phyloP scores from a whole-genome alignment of 352 stramenopile genomes.

The Phytophthora kernoviae region DNA sequence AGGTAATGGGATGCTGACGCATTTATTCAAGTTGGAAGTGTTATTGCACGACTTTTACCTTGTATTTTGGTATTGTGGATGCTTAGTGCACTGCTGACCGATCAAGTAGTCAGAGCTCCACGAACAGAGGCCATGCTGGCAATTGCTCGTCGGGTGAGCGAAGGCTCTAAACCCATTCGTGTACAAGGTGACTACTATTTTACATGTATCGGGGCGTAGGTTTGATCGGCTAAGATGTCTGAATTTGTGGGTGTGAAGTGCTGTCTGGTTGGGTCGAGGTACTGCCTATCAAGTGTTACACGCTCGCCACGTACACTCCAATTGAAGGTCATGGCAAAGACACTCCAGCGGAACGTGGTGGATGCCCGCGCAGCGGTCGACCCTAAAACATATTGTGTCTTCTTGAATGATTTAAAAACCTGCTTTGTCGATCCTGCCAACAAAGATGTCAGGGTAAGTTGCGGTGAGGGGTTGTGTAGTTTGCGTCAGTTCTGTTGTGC shows the following conservation, averaged over 20 bases:
- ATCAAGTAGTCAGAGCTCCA: conserved; percentile 22
- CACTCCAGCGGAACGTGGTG: conserved; percentile 46
- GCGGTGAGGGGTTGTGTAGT: background rate
- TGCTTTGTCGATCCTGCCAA: conserved; percentile 26
- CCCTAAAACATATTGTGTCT: conserved; percentile 27
- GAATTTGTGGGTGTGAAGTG: conserved; percentile 20
- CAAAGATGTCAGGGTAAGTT: conserved; percentile 33
- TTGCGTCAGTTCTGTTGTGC: background rate
- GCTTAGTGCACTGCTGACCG: conserved; percentile 34
- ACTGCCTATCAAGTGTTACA: conserved; percentile 41
- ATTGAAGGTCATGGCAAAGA: conserved; percentile 38
- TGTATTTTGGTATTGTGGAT: conserved; percentile 2
- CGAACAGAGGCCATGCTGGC: conserved; percentile 26
- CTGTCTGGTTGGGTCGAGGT: conserved; percentile 32
- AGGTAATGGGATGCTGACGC: conserved; percentile 4
- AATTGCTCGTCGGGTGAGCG: conserved; percentile 45
- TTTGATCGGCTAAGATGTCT: background rate
- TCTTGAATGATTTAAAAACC: conserved; percentile 28
- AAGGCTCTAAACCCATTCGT: conserved; percentile 26
- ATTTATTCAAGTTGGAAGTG: background rate
- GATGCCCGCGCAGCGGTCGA: conserved; percentile 32
- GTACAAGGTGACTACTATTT: conserved; percentile 40
- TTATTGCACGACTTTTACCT: conserved; percentile 1
- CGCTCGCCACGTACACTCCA: conserved; percentile 43
- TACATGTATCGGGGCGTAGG: background rate